phyloP scores from a whole-genome alignment of 768 basidiomycete genomes.

The Boletus rex-veris region DNA sequence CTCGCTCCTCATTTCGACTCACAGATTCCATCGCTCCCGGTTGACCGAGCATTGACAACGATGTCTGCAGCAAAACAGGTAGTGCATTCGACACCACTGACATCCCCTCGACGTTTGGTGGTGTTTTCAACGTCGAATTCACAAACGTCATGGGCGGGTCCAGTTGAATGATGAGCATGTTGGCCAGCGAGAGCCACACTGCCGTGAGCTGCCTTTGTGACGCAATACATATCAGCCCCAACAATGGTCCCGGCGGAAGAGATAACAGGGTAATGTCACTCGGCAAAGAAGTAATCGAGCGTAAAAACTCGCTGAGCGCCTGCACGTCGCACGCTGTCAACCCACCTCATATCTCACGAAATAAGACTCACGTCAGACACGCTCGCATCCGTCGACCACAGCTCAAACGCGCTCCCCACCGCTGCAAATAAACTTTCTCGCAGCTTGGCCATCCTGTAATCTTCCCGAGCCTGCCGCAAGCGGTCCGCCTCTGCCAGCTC shows the following conservation, averaged over 20 bases:
- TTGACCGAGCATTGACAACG: constrained; percentile 49
- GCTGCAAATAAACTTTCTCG: constrained; percentile 63
- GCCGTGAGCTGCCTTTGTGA: constrained; percentile 69
- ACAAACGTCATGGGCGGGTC: constrained; percentile 58
- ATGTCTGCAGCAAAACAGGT: constrained; percentile 56
- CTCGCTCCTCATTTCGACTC: constrained; percentile 19
- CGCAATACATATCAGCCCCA: constrained; percentile 75
- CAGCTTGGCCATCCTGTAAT: constrained; percentile 58
- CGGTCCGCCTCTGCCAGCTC: constrained; percentile 48
- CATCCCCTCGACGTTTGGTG: constrained; percentile 54
- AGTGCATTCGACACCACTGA: constrained; percentile 53
- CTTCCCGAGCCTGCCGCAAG: constrained; percentile 59
- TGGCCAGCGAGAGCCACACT: constrained; percentile 81
- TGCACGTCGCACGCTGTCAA: constrained; percentile 27
- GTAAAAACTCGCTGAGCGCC: constrained; percentile 81
- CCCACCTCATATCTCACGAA: background rate
- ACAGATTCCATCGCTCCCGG: constrained; percentile 71
- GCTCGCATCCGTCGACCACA: constrained; percentile 79
- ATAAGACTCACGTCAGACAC: constrained; percentile 63
- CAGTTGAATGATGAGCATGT: constrained; percentile 77
- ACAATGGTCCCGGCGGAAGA: constrained; percentile 73
- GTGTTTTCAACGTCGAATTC: constrained; percentile 42
- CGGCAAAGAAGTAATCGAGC: constrained; percentile 80
- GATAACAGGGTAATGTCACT: constrained; percentile 76
- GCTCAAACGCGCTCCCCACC: constrained; percentile 57